Percentiles rank a stretch among this genome's conserved stretches.
Conservation (phyloP, 192 early-diverging fungal genomes). For the Coemansia sp. region DNA sequence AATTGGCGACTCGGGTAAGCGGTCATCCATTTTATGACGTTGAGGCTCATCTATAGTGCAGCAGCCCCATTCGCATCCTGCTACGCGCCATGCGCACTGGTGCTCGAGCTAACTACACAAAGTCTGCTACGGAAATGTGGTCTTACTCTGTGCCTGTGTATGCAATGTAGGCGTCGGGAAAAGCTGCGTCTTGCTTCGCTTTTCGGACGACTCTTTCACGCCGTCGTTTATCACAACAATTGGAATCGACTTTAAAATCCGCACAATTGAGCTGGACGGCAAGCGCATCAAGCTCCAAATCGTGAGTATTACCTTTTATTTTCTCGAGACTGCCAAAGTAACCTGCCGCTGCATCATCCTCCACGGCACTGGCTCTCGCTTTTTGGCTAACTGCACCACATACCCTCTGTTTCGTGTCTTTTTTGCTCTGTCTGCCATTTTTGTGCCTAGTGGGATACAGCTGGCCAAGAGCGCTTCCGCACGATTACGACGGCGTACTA, state of each 20-base stretch:
- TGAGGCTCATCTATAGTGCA: neutral
- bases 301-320: constrained; percentile 14
- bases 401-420: neutral
- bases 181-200: constrained; percentile 92
- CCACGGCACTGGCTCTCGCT: neutral
- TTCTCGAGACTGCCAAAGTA: neutral
- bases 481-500: constrained; percentile 99
- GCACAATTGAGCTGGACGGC: constrained; percentile 97
- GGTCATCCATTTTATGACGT: neutral
- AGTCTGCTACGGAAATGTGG: neutral
- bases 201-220: constrained; percentile 98
- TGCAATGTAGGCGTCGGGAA: constrained; percentile 67
- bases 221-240: constrained; percentile 99
- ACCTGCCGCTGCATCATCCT: neutral
- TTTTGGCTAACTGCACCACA: neutral
- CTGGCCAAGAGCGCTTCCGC: constrained; percentile 98
- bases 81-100: neutral
- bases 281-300: constrained; percentile 99
- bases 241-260: constrained; percentile 99
- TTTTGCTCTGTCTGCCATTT: neutral
- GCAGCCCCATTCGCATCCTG: neutral
- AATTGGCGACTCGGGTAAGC: constrained; percentile 96
- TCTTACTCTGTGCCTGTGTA: neutral
- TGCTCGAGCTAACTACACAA: neutral
- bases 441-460: constrained; percentile 84